These are phyloP conservation scores for Zostera marina DNA, from an alignment of 116 monocot species.

Conservation along the genomic window DNA sequence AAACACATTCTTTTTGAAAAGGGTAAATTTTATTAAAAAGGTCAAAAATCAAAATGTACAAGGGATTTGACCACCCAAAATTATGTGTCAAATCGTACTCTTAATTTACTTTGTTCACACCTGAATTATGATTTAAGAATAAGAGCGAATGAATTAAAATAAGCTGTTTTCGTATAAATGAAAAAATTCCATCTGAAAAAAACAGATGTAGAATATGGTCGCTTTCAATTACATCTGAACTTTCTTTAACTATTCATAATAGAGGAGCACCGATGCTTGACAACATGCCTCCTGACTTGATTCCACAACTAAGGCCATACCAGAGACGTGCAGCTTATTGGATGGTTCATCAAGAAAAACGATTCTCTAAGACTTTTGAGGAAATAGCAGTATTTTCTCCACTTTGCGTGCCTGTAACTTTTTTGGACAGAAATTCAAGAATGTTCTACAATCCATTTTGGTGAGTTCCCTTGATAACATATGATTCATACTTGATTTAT, in stretches of 20 bases:
- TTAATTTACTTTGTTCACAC: too few relatives aligned
- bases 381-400: slow-evolving; percentile 27
- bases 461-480: slow-evolving; percentile 21
- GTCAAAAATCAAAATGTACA: too few relatives aligned
- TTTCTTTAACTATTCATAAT: background rate
- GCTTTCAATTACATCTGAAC: background rate
- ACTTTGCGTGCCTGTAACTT: slow-evolving; percentile 52
- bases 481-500: background rate
- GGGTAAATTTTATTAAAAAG: too few relatives aligned
- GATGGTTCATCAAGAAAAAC: slow-evolving; percentile 83
- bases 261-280: slow-evolving; percentile 63
- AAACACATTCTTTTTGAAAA: too few relatives aligned
- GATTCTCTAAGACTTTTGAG: slow-evolving; percentile 8
- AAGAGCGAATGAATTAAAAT: background rate
- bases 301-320: slow-evolving; percentile 79
- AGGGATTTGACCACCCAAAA: too few relatives aligned
- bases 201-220: slow-evolving; percentile 4
- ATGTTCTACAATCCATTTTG: slow-evolving; percentile 96
- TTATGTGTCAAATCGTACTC: too few relatives aligned
- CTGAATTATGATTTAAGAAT: too few relatives aligned
- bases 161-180: too few relatives aligned
- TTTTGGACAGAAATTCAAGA: slow-evolving; percentile 33
- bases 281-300: slow-evolving; percentile 48
- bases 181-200: too few relatives aligned
- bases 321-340: slow-evolving; percentile 82